These are phyloP conservation scores for Pestalotiopsis sp. DNA, from an alignment of 2,329 filamentous ascomycete genomes.

Conservation along the genomic window DNA sequence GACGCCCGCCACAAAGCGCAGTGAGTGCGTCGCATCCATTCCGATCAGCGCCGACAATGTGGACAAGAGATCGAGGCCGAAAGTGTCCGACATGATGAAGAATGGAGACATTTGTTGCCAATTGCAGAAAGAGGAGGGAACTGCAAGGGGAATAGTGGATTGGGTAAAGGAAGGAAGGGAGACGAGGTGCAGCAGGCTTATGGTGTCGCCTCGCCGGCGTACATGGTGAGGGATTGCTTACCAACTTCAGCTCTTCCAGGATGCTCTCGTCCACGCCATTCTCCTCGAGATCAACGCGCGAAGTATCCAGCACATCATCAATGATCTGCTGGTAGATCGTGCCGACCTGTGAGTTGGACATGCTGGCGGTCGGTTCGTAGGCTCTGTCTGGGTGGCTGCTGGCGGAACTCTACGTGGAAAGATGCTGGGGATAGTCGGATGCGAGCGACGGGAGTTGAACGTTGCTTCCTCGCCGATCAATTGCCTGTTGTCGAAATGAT, in stretches of 20 bases:
- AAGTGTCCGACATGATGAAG: not conserved
- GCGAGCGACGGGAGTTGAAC: not conserved
- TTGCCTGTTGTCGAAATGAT: not conserved
- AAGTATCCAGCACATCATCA: constrained; percentile 87
- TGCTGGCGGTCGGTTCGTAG: constrained; percentile 33
- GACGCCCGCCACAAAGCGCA: not conserved
- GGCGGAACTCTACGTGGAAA: too few species aligned
- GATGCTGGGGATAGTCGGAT: not conserved
- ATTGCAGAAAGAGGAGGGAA: not conserved
- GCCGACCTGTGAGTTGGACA: constrained; percentile 69
- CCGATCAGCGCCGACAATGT: constrained; percentile 11
- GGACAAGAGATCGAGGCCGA: not conserved
- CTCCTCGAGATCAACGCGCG: constrained; percentile 95
- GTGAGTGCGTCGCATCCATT: not conserved
- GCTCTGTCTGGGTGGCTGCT: not conserved
- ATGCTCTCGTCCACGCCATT: constrained; percentile 88
- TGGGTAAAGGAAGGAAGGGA: constrained; percentile 14
- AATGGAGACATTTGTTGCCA: not conserved
- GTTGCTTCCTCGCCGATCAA: not conserved
- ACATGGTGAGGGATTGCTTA: constrained; percentile 51
- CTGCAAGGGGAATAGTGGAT: not conserved
- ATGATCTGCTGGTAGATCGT: constrained; percentile 79
- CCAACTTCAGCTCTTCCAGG: constrained; percentile 83
- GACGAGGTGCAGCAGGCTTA: constrained; percentile 8
- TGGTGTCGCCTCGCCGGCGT: not conserved